Evolutionary conservation across 257 asterid genomes (phyloP).

Genomic region (Nicotiana knightiana): DNA sequence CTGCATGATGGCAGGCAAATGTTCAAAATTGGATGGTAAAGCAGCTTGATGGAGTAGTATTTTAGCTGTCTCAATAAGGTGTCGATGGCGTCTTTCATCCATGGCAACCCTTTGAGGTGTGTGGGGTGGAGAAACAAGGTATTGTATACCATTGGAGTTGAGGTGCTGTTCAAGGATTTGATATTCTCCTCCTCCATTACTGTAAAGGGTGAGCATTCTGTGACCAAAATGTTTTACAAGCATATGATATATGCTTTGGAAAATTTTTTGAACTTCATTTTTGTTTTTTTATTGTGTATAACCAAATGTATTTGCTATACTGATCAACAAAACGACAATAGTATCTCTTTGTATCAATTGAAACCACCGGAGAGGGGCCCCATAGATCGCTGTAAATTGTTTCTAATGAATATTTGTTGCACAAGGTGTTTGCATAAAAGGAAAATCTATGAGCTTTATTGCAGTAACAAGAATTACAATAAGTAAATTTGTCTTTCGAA

Average conservation of each 20-base stretch:
- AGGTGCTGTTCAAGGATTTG: neutral
- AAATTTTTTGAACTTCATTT: neutral
- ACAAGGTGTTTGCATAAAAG: neutral
- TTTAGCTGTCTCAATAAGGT: neutral
- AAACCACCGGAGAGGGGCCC: neutral
- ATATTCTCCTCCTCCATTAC: neutral
- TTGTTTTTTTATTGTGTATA: neutral
- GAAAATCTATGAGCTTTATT: neutral
- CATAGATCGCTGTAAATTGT: neutral
- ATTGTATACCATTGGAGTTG: neutral
- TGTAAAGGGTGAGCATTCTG: neutral
- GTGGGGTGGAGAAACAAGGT: neutral
- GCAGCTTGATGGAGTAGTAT: neutral
- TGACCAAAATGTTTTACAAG: neutral
- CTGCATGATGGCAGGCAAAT: neutral
- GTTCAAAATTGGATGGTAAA: neutral
- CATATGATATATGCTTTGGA: too few relatives aligned
- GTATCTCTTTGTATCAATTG: neutral
- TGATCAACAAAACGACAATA: neutral
- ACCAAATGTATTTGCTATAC: neutral
- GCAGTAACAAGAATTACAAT: neutral
- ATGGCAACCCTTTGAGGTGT: neutral
- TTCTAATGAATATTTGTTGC: neutral
- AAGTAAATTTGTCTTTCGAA: neutral
- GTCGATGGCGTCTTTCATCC: neutral